Conservation (phyloP, 2,329 filamentous ascomycete genomes). For the Fusarium euwallaceae region DNA sequence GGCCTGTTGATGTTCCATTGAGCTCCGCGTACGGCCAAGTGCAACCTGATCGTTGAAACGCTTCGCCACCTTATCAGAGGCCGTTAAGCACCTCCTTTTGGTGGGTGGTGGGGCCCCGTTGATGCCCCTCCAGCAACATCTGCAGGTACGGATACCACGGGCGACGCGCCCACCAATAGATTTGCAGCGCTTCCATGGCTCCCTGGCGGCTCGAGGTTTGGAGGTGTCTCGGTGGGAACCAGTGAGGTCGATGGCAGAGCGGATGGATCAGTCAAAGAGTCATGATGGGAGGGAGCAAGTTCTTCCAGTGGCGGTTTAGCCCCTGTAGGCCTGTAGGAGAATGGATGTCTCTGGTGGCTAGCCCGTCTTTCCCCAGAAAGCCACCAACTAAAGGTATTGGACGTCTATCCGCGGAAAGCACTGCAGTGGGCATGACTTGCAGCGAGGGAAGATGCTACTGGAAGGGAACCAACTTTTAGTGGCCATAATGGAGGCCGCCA, state of each 20-base stretch:
- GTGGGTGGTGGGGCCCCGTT: slow-evolving; percentile 19
- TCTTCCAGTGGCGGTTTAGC: slow-evolving; percentile 22
- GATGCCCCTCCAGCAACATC: slow-evolving; percentile 10
- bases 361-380: slow-evolving; percentile 24
- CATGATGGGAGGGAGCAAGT: slow-evolving; percentile 3
- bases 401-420: not conserved
- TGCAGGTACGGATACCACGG: slow-evolving; percentile 41
- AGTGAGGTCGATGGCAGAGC: slow-evolving; percentile 7
- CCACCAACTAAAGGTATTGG: slow-evolving; percentile 14
- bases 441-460: slow-evolving; percentile 2
- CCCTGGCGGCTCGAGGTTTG: slow-evolving; percentile 12
- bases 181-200: slow-evolving; percentile 24
- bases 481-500: not conserved
- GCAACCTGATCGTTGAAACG: slow-evolving; percentile 43
- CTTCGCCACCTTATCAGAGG: slow-evolving; percentile 44
- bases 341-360: not conserved
- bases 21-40: slow-evolving; percentile 35
- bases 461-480: slow-evolving; percentile 1
- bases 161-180: slow-evolving; percentile 35
- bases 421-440: not conserved
- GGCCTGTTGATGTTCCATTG: slow-evolving; percentile 30
- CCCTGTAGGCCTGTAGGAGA: not conserved
- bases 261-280: not conserved
- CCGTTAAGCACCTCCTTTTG: slow-evolving; percentile 30
- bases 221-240: slow-evolving; percentile 3